These are phyloP conservation scores for Gonapodya prolifera DNA, from an alignment of 192 early-diverging fungal genomes.

Conservation along the genomic window DNA sequence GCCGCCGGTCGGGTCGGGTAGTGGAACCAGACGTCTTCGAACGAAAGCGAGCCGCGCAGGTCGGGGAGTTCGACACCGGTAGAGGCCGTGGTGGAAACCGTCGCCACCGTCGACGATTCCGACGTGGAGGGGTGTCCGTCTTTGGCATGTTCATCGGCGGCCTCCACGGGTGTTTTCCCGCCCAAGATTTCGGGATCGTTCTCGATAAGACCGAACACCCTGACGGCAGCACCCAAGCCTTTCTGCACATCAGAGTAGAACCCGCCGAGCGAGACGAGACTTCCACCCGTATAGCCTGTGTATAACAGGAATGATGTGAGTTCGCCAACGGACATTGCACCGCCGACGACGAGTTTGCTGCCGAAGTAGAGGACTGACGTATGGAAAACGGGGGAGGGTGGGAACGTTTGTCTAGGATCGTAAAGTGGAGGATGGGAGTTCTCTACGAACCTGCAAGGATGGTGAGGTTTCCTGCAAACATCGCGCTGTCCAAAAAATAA, in stretches of 20 bases:
- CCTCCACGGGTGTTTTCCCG: too few relatives aligned
- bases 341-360: slow-evolving; percentile 46
- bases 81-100: background rate
- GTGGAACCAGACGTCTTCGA: slow-evolving; percentile 43
- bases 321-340: slow-evolving; percentile 45
- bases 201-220: background rate
- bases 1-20: slow-evolving; percentile 51
- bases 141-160: too few relatives aligned
- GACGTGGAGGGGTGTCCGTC: too few relatives aligned
- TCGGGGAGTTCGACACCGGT: slow-evolving; percentile 5
- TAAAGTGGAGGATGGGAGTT: too few relatives aligned
- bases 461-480: slow-evolving; percentile 46
- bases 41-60: slow-evolving; percentile 32
- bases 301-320: slow-evolving; percentile 56
- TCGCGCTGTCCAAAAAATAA: slow-evolving; percentile 51
- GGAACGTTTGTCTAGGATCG: too few relatives aligned
- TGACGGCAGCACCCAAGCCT: background rate
- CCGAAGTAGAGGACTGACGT: slow-evolving; percentile 51
- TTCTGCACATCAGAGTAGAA: slow-evolving; percentile 12
- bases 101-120: too few relatives aligned
- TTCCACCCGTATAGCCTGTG: slow-evolving; percentile 50
- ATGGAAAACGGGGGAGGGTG: too few relatives aligned
- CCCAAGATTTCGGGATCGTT: too few relatives aligned
- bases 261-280: slow-evolving; percentile 22
- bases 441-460: slow-evolving; percentile 47